Base-by-base conservation (phyloP, 164 flowering plant species). In the Dillenia suffruticosa region DNA sequence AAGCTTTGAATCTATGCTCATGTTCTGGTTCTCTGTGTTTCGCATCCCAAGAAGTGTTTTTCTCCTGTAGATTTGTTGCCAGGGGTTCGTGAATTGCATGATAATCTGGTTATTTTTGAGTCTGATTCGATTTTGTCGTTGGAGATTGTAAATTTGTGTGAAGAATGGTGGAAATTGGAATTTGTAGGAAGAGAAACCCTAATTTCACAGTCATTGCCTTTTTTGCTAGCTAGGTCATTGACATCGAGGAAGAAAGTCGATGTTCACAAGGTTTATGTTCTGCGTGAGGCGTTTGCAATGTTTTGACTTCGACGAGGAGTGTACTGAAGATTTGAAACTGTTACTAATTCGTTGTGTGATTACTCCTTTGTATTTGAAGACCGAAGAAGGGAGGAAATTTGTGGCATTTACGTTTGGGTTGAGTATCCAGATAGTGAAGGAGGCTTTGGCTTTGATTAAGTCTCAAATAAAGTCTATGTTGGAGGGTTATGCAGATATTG, bases 271-370 rank as follows among this genome's bases (percentile, higher is more conserved):
- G 89, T 92, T 19, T 90, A 84, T 54, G 56, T 66, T 0, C 71
- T 92, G 1, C 79, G 97, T 0, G 97, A 95, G 53, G 92, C 92
- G n/a, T 82, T 92, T 57, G 16, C 67, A 51, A 61, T 88, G 80
- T n/a, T 84, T 95, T 61, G 99, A 92, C 70, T 95, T 88, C 62
- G 90, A 88, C 44, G 99, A 95, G 59, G 91, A 86, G 73, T 90
- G 96, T 60, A 95, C 90, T 57, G 99, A 88, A 74, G 99, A 95
- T 63, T 71, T 95, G 90, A 95, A 84, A 73, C 60, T 82, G 57
- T 65, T 92, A 77, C 49, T 95, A 12, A 64, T 88, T 4, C 79
- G 99, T 44, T 90, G 97, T 56, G 73, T 85, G 43, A 81, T 95
- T 15, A 61, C 96, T 5, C 97, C 97, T 1, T 44, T 92, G 78